Conservation (phyloP, 169 alveolate species). For the Perkinsus olseni region DNA sequence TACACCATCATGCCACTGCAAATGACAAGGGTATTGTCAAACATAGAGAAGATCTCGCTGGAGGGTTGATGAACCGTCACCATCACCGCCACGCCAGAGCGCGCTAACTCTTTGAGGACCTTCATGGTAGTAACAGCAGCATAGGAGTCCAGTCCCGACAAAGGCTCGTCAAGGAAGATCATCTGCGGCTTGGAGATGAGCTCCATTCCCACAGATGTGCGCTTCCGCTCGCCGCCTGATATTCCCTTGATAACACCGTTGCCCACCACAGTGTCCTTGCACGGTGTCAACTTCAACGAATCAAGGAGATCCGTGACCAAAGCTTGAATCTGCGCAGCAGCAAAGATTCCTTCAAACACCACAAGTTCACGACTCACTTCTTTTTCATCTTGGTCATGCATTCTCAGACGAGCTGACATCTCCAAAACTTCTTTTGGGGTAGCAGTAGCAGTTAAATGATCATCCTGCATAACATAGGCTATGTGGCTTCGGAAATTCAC, state of each 20-base stretch:
- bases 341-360: neutral
- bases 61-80: conserved; percentile 67
- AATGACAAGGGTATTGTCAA: conserved; percentile 50
- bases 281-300: neutral
- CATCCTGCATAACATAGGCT: conserved; percentile 13
- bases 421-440: neutral
- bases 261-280: conserved; percentile 51
- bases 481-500: neutral
- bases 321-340: neutral
- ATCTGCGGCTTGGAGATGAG: conserved; percentile 65
- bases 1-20: conserved; percentile 51
- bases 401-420: neutral
- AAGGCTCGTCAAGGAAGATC: conserved; percentile 77
- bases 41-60: conserved; percentile 47
- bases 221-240: conserved; percentile 74
- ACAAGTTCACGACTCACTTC: neutral
- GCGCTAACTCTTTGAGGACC: conserved; percentile 52
- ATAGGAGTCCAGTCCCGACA: conserved; percentile 77
- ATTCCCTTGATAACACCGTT: conserved; percentile 53
- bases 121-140: conserved; percentile 59
- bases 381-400: neutral
- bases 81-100: conserved; percentile 56
- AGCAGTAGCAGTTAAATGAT: neutral
- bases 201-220: conserved; percentile 72
- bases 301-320: neutral